Evolutionary conservation across 306 rosid species (phyloP).

Genomic region (Cicer yamashitae): DNA sequence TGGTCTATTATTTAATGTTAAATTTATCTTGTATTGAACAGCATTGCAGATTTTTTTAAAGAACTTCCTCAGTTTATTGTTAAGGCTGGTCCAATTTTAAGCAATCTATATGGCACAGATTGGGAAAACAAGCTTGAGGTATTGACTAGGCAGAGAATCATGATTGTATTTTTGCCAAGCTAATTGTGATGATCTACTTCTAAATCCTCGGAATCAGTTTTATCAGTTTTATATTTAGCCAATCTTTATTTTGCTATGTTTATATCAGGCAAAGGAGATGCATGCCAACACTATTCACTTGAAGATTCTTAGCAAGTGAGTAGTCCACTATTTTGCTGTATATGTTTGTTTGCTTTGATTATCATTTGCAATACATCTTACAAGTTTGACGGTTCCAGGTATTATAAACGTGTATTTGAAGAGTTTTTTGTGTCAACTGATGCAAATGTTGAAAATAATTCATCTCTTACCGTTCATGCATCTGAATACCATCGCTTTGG

Average conservation of each 20-base stretch:
- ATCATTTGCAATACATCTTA: constrained; percentile 11
- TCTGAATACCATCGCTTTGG: constrained; percentile 94
- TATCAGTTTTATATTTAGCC: constrained; percentile 27
- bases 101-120: constrained; percentile 74
- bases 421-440: constrained; percentile 78
- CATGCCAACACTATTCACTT: constrained; percentile 79
- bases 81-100: constrained; percentile 80
- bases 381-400: constrained; percentile 57
- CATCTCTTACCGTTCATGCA: constrained; percentile 53
- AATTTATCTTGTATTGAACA: constrained; percentile 50
- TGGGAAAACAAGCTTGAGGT: constrained; percentile 98
- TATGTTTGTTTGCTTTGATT: constrained; percentile 13
- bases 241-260: constrained; percentile 43
- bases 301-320: constrained; percentile 85
- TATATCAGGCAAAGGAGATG: constrained; percentile 78
- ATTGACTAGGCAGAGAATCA: constrained; percentile 33
- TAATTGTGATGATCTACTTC: not conserved
- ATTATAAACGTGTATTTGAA: constrained; percentile 79
- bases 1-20: constrained; percentile 34
- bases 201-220: constrained; percentile 12
- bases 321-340: constrained; percentile 32
- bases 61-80: constrained; percentile 96
- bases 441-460: constrained; percentile 57
- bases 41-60: constrained; percentile 86
- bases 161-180: constrained; percentile 27